Conservation (phyloP, 805 yeast species). For the Lipomyces spencermartinsiae region DNA sequence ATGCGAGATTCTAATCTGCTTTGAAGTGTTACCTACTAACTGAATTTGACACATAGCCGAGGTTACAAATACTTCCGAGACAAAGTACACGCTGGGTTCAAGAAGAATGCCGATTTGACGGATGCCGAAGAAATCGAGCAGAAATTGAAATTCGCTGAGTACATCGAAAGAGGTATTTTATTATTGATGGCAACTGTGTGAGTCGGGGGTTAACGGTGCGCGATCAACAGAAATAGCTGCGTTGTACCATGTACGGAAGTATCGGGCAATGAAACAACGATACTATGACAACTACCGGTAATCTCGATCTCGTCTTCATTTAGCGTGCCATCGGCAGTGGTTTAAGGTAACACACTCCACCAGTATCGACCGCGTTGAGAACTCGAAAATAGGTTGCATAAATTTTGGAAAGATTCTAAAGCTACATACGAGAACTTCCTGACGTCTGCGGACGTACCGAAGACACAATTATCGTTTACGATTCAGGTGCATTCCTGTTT, state of each 20-base stretch:
- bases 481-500: too few species aligned
- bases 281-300: conserved; percentile 36
- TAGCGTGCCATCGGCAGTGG: not conserved
- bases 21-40: not conserved
- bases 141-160: conserved; percentile 47
- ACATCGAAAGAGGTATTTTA: conserved; percentile 43
- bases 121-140: conserved; percentile 43
- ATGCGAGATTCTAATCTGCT: not conserved
- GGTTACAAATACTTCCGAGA: conserved; percentile 45
- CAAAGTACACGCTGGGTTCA: conserved; percentile 45
- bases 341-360: not conserved
- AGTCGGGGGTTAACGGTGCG: not conserved
- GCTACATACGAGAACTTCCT: too few species aligned
- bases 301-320: not conserved
- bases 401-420: too few species aligned
- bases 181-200: not conserved
- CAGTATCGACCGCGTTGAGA: not conserved
- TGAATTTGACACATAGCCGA: conserved; percentile 19
- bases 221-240: conserved; percentile 46
- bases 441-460: too few species aligned
- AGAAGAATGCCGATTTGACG: conserved; percentile 40
- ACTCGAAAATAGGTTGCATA: not conserved
- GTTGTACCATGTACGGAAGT: conserved; percentile 46
- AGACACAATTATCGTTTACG: too few species aligned
- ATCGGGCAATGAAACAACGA: conserved; percentile 47